These are phyloP conservation scores for Trichoderma endophyticum DNA, from an alignment of 2,329 filamentous ascomycete species.

Conservation along the genomic window DNA sequence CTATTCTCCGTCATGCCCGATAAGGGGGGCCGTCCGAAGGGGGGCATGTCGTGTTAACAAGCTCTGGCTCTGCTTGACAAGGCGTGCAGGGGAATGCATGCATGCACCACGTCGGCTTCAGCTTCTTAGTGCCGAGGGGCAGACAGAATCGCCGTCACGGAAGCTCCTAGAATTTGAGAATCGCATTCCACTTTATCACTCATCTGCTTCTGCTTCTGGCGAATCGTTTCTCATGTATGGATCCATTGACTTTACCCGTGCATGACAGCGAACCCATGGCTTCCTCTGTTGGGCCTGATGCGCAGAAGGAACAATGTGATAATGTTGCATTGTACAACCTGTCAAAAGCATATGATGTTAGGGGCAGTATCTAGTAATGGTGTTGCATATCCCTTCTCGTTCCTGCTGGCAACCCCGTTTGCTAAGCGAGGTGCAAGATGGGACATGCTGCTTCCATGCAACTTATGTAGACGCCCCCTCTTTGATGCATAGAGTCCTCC, in stretches of 20 bases:
- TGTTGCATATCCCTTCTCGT: not conserved
- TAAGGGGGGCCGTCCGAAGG: not conserved
- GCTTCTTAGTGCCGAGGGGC: not conserved
- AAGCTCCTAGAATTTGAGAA: not conserved
- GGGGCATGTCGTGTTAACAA: not conserved
- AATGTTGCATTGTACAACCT: not conserved
- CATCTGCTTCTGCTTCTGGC: not conserved
- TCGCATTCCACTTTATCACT: not conserved
- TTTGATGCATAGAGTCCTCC: not conserved
- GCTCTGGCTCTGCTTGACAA: not conserved
- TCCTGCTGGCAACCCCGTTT: not conserved
- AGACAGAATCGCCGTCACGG: not conserved
- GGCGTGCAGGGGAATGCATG: not conserved
- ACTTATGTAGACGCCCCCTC: not conserved
- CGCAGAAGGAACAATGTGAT: not conserved
- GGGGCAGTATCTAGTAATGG: not conserved
- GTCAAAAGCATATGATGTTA: not conserved
- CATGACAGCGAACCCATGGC: not conserved
- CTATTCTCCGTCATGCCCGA: not conserved
- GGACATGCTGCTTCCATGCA: not conserved
- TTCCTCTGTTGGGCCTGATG: not conserved
- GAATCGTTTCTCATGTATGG: not conserved
- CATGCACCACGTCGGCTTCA: not conserved
- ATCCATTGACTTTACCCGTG: not conserved
- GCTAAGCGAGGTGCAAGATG: conserved; percentile 1